These are phyloP conservation scores for Plasmodium inui DNA, from an alignment of 169 alveolate genomes.

Conservation along the genomic window DNA sequence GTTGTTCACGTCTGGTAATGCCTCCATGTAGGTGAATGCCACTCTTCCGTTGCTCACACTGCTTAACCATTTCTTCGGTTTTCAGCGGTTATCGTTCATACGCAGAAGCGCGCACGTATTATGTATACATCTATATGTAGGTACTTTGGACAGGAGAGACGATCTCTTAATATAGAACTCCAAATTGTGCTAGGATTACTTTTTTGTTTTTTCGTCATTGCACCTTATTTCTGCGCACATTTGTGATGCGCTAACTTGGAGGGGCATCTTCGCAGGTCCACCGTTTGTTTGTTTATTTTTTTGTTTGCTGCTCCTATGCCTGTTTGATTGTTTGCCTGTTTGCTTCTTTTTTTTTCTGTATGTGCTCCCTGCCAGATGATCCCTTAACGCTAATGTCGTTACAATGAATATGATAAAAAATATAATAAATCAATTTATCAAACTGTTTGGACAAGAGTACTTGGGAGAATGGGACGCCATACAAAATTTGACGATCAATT, in stretches of 20 bases:
- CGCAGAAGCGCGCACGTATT: background rate
- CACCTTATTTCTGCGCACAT: background rate
- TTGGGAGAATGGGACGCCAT: slow-evolving; percentile 86
- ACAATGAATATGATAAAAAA: slow-evolving; percentile 77
- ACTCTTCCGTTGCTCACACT: background rate
- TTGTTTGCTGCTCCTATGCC: background rate
- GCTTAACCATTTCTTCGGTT: background rate
- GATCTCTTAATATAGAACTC: background rate
- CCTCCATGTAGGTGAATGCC: background rate
- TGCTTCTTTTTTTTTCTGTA: background rate
- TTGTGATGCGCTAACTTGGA: background rate
- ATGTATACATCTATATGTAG: background rate
- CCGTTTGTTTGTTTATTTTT: background rate
- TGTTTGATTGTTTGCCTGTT: background rate
- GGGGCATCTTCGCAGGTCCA: background rate
- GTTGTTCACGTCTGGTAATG: background rate
- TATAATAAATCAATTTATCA: slow-evolving; percentile 81
- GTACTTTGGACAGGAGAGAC: slow-evolving; percentile 2
- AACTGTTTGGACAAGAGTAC: slow-evolving; percentile 82
- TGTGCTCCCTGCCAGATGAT: background rate
- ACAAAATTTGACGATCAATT: slow-evolving; percentile 80
- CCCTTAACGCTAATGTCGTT: background rate
- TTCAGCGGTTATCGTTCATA: background rate
- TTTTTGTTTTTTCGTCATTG: background rate
- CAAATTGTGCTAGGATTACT: background rate